Evolutionary conservation across 2,329 filamentous ascomycete species (phyloP).

Genomic region (Colletotrichum sp.): DNA sequence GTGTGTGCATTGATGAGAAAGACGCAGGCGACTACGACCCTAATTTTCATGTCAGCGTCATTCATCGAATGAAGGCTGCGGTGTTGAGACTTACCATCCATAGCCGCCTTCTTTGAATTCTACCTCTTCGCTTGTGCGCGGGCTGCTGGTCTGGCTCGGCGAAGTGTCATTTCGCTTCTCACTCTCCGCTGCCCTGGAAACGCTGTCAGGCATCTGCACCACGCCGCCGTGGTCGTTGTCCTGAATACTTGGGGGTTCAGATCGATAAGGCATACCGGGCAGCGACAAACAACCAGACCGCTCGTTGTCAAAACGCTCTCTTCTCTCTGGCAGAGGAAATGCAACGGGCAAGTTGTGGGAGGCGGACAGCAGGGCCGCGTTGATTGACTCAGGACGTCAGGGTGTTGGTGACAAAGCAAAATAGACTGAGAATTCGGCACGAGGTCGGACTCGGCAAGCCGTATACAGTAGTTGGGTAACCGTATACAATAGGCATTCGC

Average conservation of each 20-base stretch:
- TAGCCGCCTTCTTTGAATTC: conserved; percentile 62
- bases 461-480: neutral
- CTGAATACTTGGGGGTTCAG: neutral
- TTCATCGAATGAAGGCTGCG: neutral
- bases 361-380: neutral
- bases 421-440: neutral
- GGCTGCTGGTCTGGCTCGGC: neutral
- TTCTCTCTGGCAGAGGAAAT: neutral
- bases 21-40: conserved; percentile 59
- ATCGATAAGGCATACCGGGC: conserved; percentile 18
- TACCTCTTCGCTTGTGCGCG: conserved; percentile 14
- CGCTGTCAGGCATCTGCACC: conserved; percentile 14
- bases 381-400: neutral
- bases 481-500: neutral
- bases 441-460: neutral
- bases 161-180: conserved; percentile 1
- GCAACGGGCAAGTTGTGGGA: neutral
- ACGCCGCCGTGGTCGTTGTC: conserved; percentile 9
- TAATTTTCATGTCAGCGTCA: conserved; percentile 21
- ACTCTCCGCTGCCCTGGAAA: conserved; percentile 3
- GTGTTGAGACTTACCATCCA: conserved; percentile 53
- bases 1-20: conserved; percentile 72
- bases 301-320: neutral
- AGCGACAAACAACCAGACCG: neutral
- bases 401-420: neutral